Base-by-base conservation (phyloP, 345 rosid genomes). In the Clarkia xantiana region DNA sequence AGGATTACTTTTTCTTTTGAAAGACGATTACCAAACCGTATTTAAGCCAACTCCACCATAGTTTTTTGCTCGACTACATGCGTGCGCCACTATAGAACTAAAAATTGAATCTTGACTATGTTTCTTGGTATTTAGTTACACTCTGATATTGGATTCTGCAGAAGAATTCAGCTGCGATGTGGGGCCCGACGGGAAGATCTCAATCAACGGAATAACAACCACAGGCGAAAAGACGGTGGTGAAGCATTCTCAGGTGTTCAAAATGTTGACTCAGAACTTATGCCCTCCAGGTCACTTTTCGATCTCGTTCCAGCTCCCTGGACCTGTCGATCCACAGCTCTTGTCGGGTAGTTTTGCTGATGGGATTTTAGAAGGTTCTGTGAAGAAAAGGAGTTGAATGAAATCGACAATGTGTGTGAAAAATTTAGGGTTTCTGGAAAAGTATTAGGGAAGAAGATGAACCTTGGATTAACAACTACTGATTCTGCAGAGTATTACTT, bases 221-320 rank as follows among this genome's bases (percentile, higher is more conserved):
- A 82, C 94, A 0, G 97, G 97, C 12, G 95, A 85, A 71, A 66
- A 59, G 55, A 67, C 66, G 0, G 78, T 90, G 10, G 71, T 76
- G 66, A 80, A 59, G 67, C 1, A 72, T 62, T 74, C 72, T 39
- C 76, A 62, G 62, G 51, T 79, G 52, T 90, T 86, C 45, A 67
- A 60, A 63, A 86, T 82, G 95, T 69, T 64, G 44, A 57, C 91
- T 0, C 94, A 71, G 45, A 85, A 89, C 52, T 66, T 85, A 7
- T 65, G 78, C 64, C 88, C 86, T 7, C 81, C 91, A 0, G 95
- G 97, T 18, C 76, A 58, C 48, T 90, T 89, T 65, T 65, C 91
- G 0, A 54, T 82, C 56, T 58, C 74, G 11, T 80, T 82, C 59
- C 69, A 65, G 56, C 87, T 89, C 13, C 90, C 94, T 6, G 94